These are phyloP conservation scores for Backusella tarrabulga DNA, from an alignment of 192 early-diverging fungal genomes.

Conservation along the genomic window DNA sequence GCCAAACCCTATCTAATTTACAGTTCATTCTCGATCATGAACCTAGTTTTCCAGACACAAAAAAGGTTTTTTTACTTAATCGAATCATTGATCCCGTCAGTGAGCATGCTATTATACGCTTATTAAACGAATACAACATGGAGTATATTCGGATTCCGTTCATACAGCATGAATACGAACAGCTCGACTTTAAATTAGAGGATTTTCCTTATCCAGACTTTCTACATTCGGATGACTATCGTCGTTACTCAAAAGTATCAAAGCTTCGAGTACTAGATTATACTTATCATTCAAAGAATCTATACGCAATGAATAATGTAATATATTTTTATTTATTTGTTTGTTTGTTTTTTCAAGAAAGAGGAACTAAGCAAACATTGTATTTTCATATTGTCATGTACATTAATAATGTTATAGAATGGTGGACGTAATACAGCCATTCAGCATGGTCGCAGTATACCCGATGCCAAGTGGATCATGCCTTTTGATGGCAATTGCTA, in stretches of 20 bases:
- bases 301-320: constrained; percentile 69
- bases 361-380: not conserved
- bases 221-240: constrained; percentile 59
- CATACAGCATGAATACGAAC: constrained; percentile 45
- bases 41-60: constrained; percentile 50
- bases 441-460: constrained; percentile 44
- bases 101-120: constrained; percentile 50
- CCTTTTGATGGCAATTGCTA: constrained; percentile 66
- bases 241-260: constrained; percentile 52
- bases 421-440: constrained; percentile 58
- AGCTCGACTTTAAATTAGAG: constrained; percentile 55
- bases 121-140: constrained; percentile 47
- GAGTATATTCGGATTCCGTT: constrained; percentile 60
- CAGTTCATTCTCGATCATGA: constrained; percentile 61
- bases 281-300: constrained; percentile 63
- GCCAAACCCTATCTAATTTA: constrained; percentile 59
- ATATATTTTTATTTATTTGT: constrained; percentile 11
- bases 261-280: constrained; percentile 58
- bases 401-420: constrained; percentile 39
- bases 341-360: not conserved
- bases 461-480: constrained; percentile 55
- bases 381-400: not conserved
- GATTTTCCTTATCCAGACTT: constrained; percentile 63
- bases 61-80: constrained; percentile 58
- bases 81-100: constrained; percentile 53